Evolutionary conservation across 257 asterid genomes (phyloP).

Genomic region (Phtheirospermum japonicum): DNA sequence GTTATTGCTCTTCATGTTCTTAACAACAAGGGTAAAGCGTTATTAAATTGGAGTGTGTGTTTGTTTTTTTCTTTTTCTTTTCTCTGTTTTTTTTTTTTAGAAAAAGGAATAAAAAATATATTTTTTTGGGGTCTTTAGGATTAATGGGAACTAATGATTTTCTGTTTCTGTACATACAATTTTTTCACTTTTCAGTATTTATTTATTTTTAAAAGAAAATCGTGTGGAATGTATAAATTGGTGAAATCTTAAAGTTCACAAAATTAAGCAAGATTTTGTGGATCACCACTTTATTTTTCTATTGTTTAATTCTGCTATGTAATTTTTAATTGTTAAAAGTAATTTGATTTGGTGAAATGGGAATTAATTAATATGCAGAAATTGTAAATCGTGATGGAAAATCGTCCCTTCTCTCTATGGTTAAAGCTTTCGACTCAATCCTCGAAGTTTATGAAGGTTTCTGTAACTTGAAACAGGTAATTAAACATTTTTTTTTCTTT

Average conservation of each 20-base stretch:
- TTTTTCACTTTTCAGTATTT: too few species aligned
- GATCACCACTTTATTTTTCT: not conserved
- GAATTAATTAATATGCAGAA: conserved; percentile 66
- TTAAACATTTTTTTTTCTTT: too few species aligned
- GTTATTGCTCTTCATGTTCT: conserved; percentile 93
- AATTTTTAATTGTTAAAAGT: not conserved
- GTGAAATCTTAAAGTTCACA: not conserved
- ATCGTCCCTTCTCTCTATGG: conserved; percentile 75
- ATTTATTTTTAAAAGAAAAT: too few species aligned
- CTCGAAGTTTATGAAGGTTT: conserved; percentile 93
- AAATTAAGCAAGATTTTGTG: not conserved
- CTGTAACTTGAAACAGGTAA: conserved; percentile 93
- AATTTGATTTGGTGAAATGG: conserved; percentile 25
- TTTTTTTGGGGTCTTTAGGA: too few species aligned
- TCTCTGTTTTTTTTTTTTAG: not conserved
- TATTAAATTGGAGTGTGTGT: too few species aligned
- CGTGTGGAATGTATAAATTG: too few species aligned
- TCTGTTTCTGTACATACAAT: too few species aligned
- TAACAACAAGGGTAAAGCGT: conserved; percentile 63
- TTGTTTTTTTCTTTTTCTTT: not conserved
- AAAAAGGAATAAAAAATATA: not conserved
- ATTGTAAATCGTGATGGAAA: conserved; percentile 90
- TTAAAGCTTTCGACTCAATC: conserved; percentile 84
- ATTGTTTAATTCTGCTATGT: not conserved
- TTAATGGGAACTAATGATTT: too few species aligned